Conservation (phyloP, 2,329 filamentous ascomycete genomes). For the Neopestalotiopsis sp. region DNA sequence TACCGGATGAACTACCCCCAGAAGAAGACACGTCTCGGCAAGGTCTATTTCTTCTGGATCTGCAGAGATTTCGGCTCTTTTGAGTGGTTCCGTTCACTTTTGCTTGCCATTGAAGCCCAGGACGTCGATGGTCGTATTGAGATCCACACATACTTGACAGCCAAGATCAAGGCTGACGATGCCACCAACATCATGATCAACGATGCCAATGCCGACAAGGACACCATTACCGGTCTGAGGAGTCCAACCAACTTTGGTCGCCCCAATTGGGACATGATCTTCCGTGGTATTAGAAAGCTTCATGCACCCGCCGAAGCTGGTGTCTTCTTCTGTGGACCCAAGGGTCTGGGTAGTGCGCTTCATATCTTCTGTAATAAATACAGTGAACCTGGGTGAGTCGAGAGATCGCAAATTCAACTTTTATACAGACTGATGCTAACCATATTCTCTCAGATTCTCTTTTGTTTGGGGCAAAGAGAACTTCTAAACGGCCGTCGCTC, state of each 20-base stretch:
- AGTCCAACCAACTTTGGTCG: slow-evolving; percentile 86
- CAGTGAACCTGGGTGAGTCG: slow-evolving; percentile 75
- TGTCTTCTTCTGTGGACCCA: slow-evolving; percentile 87
- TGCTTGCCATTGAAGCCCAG: slow-evolving; percentile 85
- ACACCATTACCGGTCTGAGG: slow-evolving; percentile 82
- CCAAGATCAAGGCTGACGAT: slow-evolving; percentile 85
- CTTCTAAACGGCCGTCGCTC: slow-evolving; percentile 50
- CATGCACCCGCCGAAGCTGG: slow-evolving; percentile 75
- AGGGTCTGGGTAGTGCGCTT: slow-evolving; percentile 75
- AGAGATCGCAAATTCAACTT: background rate
- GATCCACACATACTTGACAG: slow-evolving; percentile 88
- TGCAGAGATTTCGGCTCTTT: slow-evolving; percentile 88
- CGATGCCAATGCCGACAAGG: slow-evolving; percentile 82
- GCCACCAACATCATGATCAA: slow-evolving; percentile 94
- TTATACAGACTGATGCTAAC: background rate
- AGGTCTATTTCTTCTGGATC: slow-evolving; percentile 94
- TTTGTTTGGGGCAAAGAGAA: slow-evolving; percentile 76
- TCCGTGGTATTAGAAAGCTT: slow-evolving; percentile 81
- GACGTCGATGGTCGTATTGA: slow-evolving; percentile 85
- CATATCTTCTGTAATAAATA: slow-evolving; percentile 90
- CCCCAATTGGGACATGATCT: slow-evolving; percentile 91
- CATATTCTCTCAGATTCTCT: slow-evolving; percentile 53
- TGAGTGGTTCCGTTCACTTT: slow-evolving; percentile 86
- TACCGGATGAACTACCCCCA: slow-evolving; percentile 90
- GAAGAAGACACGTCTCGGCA: slow-evolving; percentile 77